Percentiles rank a stretch among this genome's conserved stretches.
Conservation (phyloP, 164 flowering plant species). For the Vitis rotundifolia region DNA sequence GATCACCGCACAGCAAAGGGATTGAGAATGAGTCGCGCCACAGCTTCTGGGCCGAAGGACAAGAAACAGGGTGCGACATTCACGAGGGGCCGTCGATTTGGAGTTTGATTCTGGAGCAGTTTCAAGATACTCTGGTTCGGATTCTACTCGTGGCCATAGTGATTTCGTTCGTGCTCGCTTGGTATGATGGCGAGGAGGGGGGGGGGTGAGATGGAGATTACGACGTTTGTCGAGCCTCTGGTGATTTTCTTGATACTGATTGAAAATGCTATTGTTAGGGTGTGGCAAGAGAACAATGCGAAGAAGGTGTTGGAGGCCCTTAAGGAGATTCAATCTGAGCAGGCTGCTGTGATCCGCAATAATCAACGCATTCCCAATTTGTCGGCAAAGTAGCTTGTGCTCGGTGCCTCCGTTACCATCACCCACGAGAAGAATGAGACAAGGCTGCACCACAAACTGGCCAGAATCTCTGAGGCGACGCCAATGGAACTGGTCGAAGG, state of each 20-base stretch:
- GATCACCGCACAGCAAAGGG: too few relatives aligned
- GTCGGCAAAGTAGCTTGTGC: constrained; percentile 53
- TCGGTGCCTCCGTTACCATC: too few relatives aligned
- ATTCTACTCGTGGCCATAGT: constrained; percentile 51
- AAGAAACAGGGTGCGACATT: too few relatives aligned
- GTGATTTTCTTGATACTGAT: constrained; percentile 60
- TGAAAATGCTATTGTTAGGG: constrained; percentile 53
- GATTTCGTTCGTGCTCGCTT: constrained; percentile 53
- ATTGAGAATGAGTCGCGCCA: too few relatives aligned
- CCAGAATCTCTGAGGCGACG: too few relatives aligned
- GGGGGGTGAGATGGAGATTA: constrained; percentile 51
- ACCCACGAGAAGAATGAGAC: too few relatives aligned
- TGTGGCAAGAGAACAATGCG: constrained; percentile 66
- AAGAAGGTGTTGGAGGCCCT: constrained; percentile 64
- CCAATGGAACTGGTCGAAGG: too few relatives aligned
- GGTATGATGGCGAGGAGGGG: constrained; percentile 54
- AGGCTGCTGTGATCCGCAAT: constrained; percentile 42
- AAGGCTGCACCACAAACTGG: too few relatives aligned
- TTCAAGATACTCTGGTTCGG: constrained; percentile 51
- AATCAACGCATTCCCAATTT: constrained; percentile 26
- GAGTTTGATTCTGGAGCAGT: constrained; percentile 48
- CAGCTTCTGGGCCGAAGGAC: too few relatives aligned
- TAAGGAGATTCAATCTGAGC: constrained; percentile 56
- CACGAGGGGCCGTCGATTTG: constrained; percentile 53
- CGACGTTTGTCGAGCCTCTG: constrained; percentile 59